These are phyloP conservation scores for Cyberlindnera veronae DNA, from an alignment of 805 yeast species.

Conservation along the genomic window DNA sequence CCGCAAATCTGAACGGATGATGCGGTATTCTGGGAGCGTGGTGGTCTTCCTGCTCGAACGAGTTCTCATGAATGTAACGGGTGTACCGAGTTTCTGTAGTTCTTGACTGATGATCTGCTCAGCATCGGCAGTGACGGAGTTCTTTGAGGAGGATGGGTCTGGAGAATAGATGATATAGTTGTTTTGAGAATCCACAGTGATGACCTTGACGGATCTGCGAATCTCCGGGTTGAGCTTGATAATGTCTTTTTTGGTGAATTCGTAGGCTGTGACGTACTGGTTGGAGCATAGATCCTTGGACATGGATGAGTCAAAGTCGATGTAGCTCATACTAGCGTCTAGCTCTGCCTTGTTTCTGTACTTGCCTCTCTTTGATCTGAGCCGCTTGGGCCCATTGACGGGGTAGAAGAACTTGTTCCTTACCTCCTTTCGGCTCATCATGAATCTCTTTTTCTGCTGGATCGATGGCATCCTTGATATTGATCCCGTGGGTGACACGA, in stretches of 20 bases:
- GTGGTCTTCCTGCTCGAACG: background rate
- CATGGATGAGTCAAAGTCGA: slow-evolving; percentile 22
- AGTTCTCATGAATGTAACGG: slow-evolving; percentile 6
- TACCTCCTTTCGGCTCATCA: slow-evolving; percentile 22
- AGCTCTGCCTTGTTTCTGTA: slow-evolving; percentile 24
- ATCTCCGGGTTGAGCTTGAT: slow-evolving; percentile 16
- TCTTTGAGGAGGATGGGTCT: slow-evolving; percentile 17
- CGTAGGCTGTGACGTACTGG: slow-evolving; percentile 16
- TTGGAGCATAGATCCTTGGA: slow-evolving; percentile 22
- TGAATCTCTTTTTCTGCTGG: slow-evolving; percentile 18
- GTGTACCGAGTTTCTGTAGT: slow-evolving; percentile 19
- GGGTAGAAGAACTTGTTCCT: slow-evolving; percentile 23
- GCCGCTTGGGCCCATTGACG: slow-evolving; percentile 24
- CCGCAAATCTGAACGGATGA: slow-evolving; percentile 14
- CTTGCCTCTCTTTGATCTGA: slow-evolving; percentile 22
- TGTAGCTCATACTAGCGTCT: slow-evolving; percentile 23
- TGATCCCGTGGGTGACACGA: slow-evolving; percentile 13
- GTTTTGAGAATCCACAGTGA: slow-evolving; percentile 27
- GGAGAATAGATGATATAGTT: slow-evolving; percentile 27
- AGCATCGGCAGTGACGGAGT: slow-evolving; percentile 22
- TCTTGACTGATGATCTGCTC: slow-evolving; percentile 23
- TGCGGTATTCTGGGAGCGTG: slow-evolving; percentile 11
- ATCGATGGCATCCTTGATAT: slow-evolving; percentile 16
- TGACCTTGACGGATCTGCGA: slow-evolving; percentile 12
- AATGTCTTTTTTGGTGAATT: slow-evolving; percentile 10